phyloP scores from a whole-genome alignment of 192 early-diverging fungal genomes.

The Coemansia umbellata region DNA sequence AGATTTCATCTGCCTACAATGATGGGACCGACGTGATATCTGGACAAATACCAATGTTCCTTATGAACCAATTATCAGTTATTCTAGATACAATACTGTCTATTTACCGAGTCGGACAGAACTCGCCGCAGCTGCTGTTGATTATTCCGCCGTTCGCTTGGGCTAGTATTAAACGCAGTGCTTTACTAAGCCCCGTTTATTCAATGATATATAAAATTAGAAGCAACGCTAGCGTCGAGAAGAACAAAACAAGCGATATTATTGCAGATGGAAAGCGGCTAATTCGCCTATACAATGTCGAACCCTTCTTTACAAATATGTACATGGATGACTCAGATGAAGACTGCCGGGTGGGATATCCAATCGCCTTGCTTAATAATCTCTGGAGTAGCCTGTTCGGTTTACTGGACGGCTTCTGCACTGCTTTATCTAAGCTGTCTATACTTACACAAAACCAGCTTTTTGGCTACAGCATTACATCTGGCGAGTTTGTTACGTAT shows the following conservation, averaged over 20 bases:
- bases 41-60: conserved; percentile 3
- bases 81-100: conserved; percentile 7
- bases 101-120: conserved; percentile 12
- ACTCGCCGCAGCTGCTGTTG: conserved; percentile 20
- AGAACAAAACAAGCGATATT: conserved; percentile 6
- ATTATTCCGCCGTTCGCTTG: conserved; percentile 14
- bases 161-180: neutral
- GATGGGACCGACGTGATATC: conserved; percentile 12
- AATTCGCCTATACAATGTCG: conserved; percentile 63
- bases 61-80: conserved; percentile 7
- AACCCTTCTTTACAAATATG: conserved; percentile 52
- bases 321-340: conserved; percentile 59
- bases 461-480: conserved; percentile 2
- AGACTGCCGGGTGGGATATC: conserved; percentile 55
- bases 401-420: conserved; percentile 47
- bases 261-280: conserved; percentile 58
- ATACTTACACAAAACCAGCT: conserved; percentile 27
- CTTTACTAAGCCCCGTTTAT: neutral
- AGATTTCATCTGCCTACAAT: conserved; percentile 18
- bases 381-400: conserved; percentile 52
- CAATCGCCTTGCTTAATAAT: conserved; percentile 55
- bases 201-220: neutral
- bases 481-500: conserved; percentile 15
- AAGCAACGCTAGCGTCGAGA: neutral
- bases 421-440: conserved; percentile 7